Conservation (phyloP, 768 basidiomycete genomes). For the Pleurotus cornucopiae region DNA sequence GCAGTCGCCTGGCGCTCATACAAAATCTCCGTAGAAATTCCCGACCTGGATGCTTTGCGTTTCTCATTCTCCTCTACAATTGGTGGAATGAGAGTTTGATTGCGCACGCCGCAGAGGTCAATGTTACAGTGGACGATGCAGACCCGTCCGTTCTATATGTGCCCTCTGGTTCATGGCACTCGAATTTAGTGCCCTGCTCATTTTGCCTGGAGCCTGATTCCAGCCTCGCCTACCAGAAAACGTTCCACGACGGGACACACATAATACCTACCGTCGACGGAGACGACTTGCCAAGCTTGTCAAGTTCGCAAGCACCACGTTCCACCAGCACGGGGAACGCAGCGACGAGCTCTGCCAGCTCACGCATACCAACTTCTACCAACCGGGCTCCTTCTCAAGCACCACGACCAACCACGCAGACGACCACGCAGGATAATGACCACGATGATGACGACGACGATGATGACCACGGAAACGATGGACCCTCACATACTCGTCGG, state of each 20-base stretch:
- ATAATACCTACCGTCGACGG: slow-evolving; percentile 11
- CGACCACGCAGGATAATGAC: not conserved
- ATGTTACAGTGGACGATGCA: slow-evolving; percentile 35
- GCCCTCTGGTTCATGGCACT: slow-evolving; percentile 31
- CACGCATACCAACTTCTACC: too few relatives aligned
- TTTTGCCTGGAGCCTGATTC: slow-evolving; percentile 24
- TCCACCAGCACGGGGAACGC: not conserved
- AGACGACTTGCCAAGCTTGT: slow-evolving; percentile 13
- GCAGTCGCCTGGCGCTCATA: too few relatives aligned
- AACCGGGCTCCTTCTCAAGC: not conserved
- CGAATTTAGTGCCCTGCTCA: slow-evolving; percentile 24
- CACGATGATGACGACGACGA: slow-evolving; percentile 7
- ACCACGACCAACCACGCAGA: not conserved
- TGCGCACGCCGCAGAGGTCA: slow-evolving; percentile 19
- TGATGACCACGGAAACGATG: slow-evolving; percentile 10
- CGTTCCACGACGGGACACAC: slow-evolving; percentile 34
- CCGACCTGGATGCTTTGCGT: slow-evolving; percentile 5
- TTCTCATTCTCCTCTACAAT: slow-evolving; percentile 9
- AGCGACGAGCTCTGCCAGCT: too few relatives aligned
- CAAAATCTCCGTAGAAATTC: not conserved
- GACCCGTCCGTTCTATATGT: slow-evolving; percentile 33
- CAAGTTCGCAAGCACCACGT: not conserved
- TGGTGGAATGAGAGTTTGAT: slow-evolving; percentile 12
- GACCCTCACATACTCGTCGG: slow-evolving; percentile 1
- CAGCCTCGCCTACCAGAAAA: slow-evolving; percentile 17